phyloP scores from a whole-genome alignment of 768 basidiomycete species.

The Cystobasidium onofrii region DNA sequence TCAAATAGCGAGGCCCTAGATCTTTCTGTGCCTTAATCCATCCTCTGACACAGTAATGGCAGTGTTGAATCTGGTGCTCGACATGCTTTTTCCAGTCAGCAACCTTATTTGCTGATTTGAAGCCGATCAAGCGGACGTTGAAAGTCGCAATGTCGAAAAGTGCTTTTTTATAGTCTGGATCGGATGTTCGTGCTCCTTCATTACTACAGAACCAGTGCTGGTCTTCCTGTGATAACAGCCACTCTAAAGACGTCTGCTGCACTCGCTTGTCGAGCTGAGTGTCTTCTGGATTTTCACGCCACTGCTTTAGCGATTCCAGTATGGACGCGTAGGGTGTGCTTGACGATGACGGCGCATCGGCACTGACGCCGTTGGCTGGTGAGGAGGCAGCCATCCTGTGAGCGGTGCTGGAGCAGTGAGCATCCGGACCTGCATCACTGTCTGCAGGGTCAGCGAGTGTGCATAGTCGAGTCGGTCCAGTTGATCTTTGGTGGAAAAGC shows the following conservation, averaged over 20 bases:
- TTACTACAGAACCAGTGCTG: constrained; percentile 23
- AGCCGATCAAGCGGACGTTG: constrained; percentile 27
- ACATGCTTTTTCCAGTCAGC: constrained; percentile 1
- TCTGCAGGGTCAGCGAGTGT: not conserved
- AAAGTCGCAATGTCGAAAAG: constrained; percentile 24
- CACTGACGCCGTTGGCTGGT: not conserved
- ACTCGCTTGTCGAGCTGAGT: constrained; percentile 2
- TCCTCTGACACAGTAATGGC: constrained; percentile 29
- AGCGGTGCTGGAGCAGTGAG: not conserved
- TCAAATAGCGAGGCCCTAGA: not conserved
- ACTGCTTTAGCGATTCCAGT: not conserved
- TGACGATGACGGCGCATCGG: not conserved
- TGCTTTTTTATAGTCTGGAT: not conserved
- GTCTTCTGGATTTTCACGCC: constrained; percentile 5
- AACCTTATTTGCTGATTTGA: constrained; percentile 26
- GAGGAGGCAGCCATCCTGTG: not conserved
- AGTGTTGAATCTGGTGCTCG: not conserved
- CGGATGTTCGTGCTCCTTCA: not conserved
- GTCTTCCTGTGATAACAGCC: constrained; percentile 9
- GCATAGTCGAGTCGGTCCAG: not conserved
- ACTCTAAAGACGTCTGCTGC: constrained; percentile 1
- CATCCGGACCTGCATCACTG: not conserved
- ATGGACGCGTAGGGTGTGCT: constrained; percentile 10
- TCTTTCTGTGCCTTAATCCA: constrained; percentile 24
- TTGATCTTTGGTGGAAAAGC: not conserved